A percentile compares a stretch with the other conserved stretches of the same genome.
Conservation (phyloP, 106 monocot species). For the Narthecium ossifragum region DNA sequence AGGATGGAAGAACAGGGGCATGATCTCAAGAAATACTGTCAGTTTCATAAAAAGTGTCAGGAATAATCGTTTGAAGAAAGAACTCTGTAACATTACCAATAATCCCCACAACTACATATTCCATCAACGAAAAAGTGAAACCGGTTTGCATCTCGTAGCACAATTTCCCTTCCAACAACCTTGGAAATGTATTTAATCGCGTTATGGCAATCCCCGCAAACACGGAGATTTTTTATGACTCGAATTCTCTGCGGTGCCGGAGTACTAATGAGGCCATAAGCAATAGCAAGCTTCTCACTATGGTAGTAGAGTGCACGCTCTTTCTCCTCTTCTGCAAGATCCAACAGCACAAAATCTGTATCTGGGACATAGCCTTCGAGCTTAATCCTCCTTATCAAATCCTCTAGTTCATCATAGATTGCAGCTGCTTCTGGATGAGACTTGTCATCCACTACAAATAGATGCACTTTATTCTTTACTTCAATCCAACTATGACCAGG, state of each 20-base stretch:
- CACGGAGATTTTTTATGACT: slow-evolving; percentile 42
- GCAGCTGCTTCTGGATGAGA: slow-evolving; percentile 38
- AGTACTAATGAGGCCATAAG: slow-evolving; percentile 46
- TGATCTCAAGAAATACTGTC: too few relatives aligned
- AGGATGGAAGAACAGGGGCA: too few relatives aligned
- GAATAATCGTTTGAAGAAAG: neutral
- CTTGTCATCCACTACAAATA: slow-evolving; percentile 34
- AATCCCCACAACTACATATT: slow-evolving; percentile 49
- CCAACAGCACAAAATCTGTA: slow-evolving; percentile 37
- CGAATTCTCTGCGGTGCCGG: slow-evolving; percentile 21
- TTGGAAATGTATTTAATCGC: slow-evolving; percentile 62
- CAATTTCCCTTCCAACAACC: slow-evolving; percentile 35
- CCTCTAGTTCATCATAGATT: slow-evolving; percentile 41
- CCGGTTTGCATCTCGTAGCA: slow-evolving; percentile 48
- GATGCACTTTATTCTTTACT: slow-evolving; percentile 32
- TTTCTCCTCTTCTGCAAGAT: slow-evolving; percentile 61
- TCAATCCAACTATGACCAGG: slow-evolving; percentile 69
- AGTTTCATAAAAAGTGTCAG: too few relatives aligned
- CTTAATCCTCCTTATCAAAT: slow-evolving; percentile 49
- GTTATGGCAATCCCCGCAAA: slow-evolving; percentile 62
- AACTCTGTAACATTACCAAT: slow-evolving; percentile 31
- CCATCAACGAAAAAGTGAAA: slow-evolving; percentile 52
- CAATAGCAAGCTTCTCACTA: slow-evolving; percentile 57
- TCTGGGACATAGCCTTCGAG: slow-evolving; percentile 55
- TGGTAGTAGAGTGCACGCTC: slow-evolving; percentile 43